Conservation (phyloP, 2,329 filamentous ascomycete species). For the Verticillium isaacii region DNA sequence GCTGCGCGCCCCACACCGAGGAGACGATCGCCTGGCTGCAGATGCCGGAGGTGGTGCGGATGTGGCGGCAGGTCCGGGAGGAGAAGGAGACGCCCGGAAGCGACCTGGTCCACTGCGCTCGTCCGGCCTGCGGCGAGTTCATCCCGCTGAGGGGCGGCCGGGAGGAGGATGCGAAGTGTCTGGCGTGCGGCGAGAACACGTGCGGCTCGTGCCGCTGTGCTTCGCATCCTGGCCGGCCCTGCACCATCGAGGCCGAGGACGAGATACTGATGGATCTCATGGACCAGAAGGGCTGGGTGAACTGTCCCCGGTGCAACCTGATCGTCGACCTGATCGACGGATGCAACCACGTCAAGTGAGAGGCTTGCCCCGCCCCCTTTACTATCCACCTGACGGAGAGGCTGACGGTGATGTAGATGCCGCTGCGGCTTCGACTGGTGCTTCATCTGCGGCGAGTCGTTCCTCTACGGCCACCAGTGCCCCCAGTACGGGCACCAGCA, state of each 20-base stretch:
- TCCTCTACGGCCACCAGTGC: neutral
- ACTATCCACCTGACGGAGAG: neutral
- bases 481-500: neutral
- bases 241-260: constrained; percentile 10
- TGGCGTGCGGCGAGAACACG: constrained; percentile 7
- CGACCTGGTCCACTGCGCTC: constrained; percentile 9
- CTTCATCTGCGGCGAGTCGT: constrained; percentile 8
- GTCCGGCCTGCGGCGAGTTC: constrained; percentile 10
- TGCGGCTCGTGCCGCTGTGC: constrained; percentile 6
- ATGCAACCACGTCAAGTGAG: constrained; percentile 61
- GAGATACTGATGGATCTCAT: constrained; percentile 36
- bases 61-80: constrained; percentile 6
- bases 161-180: constrained; percentile 4
- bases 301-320: constrained; percentile 49
- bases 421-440: constrained; percentile 10
- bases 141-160: constrained; percentile 4
- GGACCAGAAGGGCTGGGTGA: constrained; percentile 47
- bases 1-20: constrained; percentile 9
- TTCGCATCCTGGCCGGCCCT: constrained; percentile 11
- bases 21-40: constrained; percentile 4
- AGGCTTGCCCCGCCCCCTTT: neutral
- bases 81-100: constrained; percentile 8
- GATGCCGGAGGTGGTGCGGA: constrained; percentile 2
- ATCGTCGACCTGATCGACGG: constrained; percentile 58
- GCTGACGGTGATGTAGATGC: constrained; percentile 4